Conservation (phyloP, 805 yeast species). For the Saccharomycopsis selenospora region DNA sequence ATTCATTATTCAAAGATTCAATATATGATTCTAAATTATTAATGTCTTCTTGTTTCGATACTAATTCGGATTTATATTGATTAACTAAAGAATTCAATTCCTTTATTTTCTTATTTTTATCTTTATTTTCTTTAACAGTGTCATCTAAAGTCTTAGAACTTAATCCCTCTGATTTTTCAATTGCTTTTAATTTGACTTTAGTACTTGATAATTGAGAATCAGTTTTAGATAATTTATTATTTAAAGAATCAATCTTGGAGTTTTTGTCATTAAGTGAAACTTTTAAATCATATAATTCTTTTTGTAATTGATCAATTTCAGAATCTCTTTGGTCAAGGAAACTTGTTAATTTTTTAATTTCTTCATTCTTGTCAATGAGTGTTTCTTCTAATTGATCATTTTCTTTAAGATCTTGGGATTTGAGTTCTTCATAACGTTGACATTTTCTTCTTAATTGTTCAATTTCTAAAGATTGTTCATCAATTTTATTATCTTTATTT, state of each 20-base stretch:
- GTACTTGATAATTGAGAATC: conserved; percentile 11
- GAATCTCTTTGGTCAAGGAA: conserved; percentile 23
- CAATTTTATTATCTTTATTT: conserved; percentile 12
- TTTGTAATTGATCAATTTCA: conserved; percentile 23
- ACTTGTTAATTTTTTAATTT: conserved; percentile 13
- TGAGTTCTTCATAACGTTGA: conserved; percentile 13
- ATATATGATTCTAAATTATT: conserved; percentile 15
- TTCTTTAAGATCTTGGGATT: conserved; percentile 17
- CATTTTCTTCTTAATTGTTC: conserved; percentile 6
- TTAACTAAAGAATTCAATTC: conserved; percentile 19
- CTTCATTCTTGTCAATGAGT: conserved; percentile 22
- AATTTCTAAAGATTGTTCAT: conserved; percentile 13
- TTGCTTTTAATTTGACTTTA: conserved; percentile 21
- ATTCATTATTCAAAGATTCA: conserved; percentile 17
- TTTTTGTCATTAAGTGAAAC: conserved; percentile 9
- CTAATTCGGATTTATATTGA: conserved; percentile 19
- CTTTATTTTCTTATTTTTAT: conserved; percentile 18
- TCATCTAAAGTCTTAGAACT: conserved; percentile 5
- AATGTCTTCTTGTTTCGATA: conserved; percentile 20
- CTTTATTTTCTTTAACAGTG: conserved; percentile 5
- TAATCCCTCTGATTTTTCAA: conserved; percentile 7
- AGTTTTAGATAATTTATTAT: conserved; percentile 6
- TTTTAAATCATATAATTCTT: conserved; percentile 19
- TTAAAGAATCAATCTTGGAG: conserved; percentile 7
- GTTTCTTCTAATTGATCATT: conserved; percentile 14